These are phyloP conservation scores for Aspergillus sp. DNA, from an alignment of 2,329 filamentous ascomycete species.

Conservation along the genomic window DNA sequence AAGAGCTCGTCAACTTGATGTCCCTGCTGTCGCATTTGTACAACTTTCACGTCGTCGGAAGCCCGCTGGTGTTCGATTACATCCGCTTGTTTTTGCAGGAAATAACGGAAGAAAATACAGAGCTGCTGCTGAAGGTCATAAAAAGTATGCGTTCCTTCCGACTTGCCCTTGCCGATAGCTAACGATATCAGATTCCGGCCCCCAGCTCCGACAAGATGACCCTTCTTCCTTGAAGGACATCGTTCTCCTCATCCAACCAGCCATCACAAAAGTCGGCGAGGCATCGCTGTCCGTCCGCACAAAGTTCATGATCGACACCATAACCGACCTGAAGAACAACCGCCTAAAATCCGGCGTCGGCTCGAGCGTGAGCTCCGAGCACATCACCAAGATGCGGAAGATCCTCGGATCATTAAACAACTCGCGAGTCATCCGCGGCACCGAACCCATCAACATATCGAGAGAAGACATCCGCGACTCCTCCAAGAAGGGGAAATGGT, in stretches of 20 bases:
- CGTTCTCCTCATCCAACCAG: conserved; percentile 65
- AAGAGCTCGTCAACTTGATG: conserved; percentile 66
- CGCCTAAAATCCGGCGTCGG: conserved; percentile 68
- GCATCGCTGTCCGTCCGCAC: conserved; percentile 72
- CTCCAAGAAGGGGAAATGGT: conserved; percentile 91
- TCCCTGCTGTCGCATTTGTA: conserved; percentile 80
- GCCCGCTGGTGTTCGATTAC: conserved; percentile 81
- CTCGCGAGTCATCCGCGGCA: conserved; percentile 55
- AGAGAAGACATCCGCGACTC: conserved; percentile 73
- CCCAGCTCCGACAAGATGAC: conserved; percentile 79
- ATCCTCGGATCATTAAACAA: conserved; percentile 67
- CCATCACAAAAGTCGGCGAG: conserved; percentile 58
- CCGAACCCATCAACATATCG: conserved; percentile 72
- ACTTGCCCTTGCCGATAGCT: conserved; percentile 4
- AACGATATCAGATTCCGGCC: conserved; percentile 51
- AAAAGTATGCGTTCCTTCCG: conserved; percentile 41
- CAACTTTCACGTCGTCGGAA: conserved; percentile 79
- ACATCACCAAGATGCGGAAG: conserved; percentile 83
- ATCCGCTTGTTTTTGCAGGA: conserved; percentile 65
- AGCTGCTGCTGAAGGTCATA: conserved; percentile 75
- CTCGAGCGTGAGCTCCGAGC: conserved; percentile 65
- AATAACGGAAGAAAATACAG: conserved; percentile 77
- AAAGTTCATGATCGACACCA: conserved; percentile 95
- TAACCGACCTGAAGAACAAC: conserved; percentile 91
- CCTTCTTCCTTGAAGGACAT: conserved; percentile 83